phyloP scores from a whole-genome alignment of 169 alveolate species.

The Plasmodium fragile region DNA sequence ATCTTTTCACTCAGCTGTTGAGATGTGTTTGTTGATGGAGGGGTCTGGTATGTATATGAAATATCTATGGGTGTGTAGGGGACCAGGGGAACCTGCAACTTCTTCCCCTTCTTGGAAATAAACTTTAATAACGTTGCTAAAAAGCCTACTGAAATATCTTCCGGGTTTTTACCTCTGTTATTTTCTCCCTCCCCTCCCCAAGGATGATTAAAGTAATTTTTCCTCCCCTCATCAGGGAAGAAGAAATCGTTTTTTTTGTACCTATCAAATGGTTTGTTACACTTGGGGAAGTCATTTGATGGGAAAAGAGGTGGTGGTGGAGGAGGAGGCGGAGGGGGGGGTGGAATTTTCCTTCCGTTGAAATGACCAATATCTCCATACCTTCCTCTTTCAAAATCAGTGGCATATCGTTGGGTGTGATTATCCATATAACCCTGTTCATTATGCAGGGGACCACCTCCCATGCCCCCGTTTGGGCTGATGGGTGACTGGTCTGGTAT shows the following conservation, averaged over 20 bases:
- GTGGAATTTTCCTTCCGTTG: not conserved
- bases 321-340: slow-evolving; percentile 24
- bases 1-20: slow-evolving; percentile 39
- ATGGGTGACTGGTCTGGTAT: not conserved
- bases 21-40: slow-evolving; percentile 44
- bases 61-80: slow-evolving; percentile 70
- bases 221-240: not conserved
- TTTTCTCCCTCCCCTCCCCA: not conserved
- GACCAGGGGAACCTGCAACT: slow-evolving; percentile 36
- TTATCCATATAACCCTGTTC: not conserved
- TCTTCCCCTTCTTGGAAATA: slow-evolving; percentile 63
- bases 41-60: slow-evolving; percentile 55
- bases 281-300: not conserved
- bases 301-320: slow-evolving; percentile 8
- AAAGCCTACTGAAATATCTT: slow-evolving; percentile 63
- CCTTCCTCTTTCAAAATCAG: not conserved
- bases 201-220: not conserved
- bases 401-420: not conserved
- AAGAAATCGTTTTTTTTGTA: slow-evolving; percentile 13
- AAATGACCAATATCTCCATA: not conserved
- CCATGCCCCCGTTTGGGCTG: not conserved
- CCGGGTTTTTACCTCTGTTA: slow-evolving; percentile 38
- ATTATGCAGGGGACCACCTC: not conserved
- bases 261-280: not conserved
- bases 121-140: slow-evolving; percentile 69